Percentiles rank a stretch among this genome's conserved stretches.
phyloP scores from a whole-genome alignment of 2,329 filamentous ascomycete species.

The Sarocladium brachiariae region DNA sequence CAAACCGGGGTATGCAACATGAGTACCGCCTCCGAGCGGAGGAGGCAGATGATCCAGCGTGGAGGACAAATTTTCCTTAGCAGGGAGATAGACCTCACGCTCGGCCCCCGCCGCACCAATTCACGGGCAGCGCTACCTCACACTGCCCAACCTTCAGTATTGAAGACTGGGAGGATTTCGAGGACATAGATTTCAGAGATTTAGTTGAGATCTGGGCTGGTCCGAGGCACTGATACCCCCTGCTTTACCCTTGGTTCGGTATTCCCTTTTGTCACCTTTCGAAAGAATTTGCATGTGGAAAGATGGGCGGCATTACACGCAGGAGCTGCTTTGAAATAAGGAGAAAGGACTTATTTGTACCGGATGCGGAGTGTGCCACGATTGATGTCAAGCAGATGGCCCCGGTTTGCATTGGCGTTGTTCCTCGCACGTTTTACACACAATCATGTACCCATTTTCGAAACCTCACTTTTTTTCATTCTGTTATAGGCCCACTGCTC shows the following conservation, averaged over 20 bases:
- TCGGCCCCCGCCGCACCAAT: background rate
- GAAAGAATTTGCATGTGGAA: background rate
- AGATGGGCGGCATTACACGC: background rate
- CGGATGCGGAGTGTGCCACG: background rate
- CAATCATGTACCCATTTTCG: background rate
- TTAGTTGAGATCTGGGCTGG: slow-evolving; percentile 19
- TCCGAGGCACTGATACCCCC: slow-evolving; percentile 14
- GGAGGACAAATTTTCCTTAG: slow-evolving; percentile 7
- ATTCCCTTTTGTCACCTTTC: slow-evolving; percentile 12
- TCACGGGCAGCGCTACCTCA: background rate
- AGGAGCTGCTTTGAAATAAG: background rate
- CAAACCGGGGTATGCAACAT: background rate
- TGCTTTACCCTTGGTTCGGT: slow-evolving; percentile 12
- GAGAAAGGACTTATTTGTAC: background rate
- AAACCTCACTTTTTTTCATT: slow-evolving; percentile 6
- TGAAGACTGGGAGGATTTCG: slow-evolving; percentile 22
- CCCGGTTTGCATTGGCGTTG: background rate
- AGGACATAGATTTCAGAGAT: slow-evolving; percentile 22
- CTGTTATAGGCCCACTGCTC: background rate
- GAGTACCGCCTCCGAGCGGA: slow-evolving; percentile 15
- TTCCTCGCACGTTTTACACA: background rate
- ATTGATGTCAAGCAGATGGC: slow-evolving; percentile 4
- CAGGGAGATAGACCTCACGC: background rate
- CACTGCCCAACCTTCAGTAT: slow-evolving; percentile 4
- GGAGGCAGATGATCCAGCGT: slow-evolving; percentile 15